A percentile compares a stretch with the other conserved stretches of the same genome.
Evolutionary conservation across 805 yeast genomes (phyloP).

Genomic region (Saturnispora bothae): DNA sequence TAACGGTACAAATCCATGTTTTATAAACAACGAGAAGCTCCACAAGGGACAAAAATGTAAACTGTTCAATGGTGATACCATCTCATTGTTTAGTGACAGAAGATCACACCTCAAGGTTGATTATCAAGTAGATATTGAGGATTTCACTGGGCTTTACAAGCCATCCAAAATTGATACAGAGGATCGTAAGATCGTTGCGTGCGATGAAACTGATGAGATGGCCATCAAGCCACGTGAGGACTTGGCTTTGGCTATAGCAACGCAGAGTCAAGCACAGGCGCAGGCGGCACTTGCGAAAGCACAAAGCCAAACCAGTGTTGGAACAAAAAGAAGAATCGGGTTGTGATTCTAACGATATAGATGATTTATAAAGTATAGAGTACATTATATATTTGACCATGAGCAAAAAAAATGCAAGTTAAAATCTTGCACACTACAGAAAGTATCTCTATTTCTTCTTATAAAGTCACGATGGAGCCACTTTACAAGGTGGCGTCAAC

Average conservation of each 20-base stretch:
- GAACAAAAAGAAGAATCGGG: conserved; percentile 6
- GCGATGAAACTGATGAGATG: conserved; percentile 8
- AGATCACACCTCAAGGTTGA: conserved; percentile 41
- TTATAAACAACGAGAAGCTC: conserved; percentile 47
- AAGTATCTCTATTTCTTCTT: too few species aligned
- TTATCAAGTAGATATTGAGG: conserved; percentile 43
- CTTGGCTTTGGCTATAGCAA: conserved; percentile 4
- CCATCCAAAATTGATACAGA: conserved; percentile 1
- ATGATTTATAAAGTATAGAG: too few species aligned
- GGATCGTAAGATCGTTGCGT: neutral
- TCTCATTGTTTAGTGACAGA: conserved; percentile 57
- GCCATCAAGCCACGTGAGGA: conserved; percentile 8
- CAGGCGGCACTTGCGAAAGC: neutral
- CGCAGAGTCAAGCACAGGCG: neutral
- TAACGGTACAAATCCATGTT: conserved; percentile 70
- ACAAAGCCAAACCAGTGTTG: neutral
- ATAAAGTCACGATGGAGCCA: neutral
- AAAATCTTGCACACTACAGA: too few species aligned
- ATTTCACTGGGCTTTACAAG: conserved; percentile 44
- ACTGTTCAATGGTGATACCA: conserved; percentile 52
- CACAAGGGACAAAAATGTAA: conserved; percentile 54
- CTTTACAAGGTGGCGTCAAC: conserved; percentile 21
- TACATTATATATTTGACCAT: too few species aligned
- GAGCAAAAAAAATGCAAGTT: too few species aligned
- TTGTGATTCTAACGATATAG: too few species aligned